Conservation (phyloP, 768 basidiomycete genomes). For the Leucogyrophana mollusca region DNA sequence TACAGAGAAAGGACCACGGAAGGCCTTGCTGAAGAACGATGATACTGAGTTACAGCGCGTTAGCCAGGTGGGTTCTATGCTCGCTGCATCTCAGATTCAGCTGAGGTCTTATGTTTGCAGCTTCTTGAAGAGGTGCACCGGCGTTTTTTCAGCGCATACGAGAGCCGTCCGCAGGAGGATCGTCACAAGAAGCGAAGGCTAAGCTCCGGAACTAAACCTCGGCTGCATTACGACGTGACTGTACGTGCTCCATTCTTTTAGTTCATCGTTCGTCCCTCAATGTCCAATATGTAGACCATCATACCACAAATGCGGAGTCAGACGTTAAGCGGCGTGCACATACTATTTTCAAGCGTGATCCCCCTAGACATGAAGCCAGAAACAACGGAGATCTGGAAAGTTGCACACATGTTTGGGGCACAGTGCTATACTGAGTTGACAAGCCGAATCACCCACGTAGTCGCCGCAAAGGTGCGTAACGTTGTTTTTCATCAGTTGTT, state of each 20-base stretch:
- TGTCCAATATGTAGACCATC: slow-evolving; percentile 54
- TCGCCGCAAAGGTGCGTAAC: slow-evolving; percentile 75
- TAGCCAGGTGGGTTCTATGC: slow-evolving; percentile 51
- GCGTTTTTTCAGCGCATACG: slow-evolving; percentile 72
- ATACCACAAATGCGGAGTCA: slow-evolving; percentile 77
- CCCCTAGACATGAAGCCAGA: slow-evolving; percentile 84
- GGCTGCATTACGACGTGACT: slow-evolving; percentile 73
- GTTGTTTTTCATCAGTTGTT: slow-evolving; percentile 6
- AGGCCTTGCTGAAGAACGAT: slow-evolving; percentile 83
- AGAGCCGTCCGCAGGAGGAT: slow-evolving; percentile 32
- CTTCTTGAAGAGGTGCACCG: slow-evolving; percentile 79
- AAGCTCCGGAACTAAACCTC: slow-evolving; percentile 22
- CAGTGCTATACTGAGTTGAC: slow-evolving; percentile 69
- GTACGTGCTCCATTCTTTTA: slow-evolving; percentile 43
- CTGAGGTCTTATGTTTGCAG: slow-evolving; percentile 35
- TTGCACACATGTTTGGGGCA: slow-evolving; percentile 89
- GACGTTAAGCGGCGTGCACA: slow-evolving; percentile 75
- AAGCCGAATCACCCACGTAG: slow-evolving; percentile 78
- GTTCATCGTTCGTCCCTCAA: slow-evolving; percentile 1
- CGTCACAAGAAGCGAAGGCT: slow-evolving; percentile 27
- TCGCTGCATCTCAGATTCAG: neutral
- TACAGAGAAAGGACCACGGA: slow-evolving; percentile 50
- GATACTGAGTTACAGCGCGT: slow-evolving; percentile 81
- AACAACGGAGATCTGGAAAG: slow-evolving; percentile 79
- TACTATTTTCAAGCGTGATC: slow-evolving; percentile 94